These are phyloP conservation scores for Botrytis byssoidea DNA, from an alignment of 2,329 filamentous ascomycete genomes.

Conservation along the genomic window DNA sequence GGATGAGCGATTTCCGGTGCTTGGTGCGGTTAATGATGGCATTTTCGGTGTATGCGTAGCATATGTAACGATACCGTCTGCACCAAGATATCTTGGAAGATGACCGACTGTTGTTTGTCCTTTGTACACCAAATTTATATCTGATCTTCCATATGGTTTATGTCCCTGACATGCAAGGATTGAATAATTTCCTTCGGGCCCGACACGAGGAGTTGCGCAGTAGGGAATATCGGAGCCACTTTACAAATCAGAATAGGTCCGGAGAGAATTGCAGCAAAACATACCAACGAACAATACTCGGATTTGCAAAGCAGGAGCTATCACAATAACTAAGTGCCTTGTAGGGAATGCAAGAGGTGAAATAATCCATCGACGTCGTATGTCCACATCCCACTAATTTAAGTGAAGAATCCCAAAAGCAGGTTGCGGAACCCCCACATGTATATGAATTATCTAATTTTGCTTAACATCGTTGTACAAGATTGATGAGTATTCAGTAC, in stretches of 20 bases:
- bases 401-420: slow-evolving; percentile 26
- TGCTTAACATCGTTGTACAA: slow-evolving; percentile 4
- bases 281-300: slow-evolving; percentile 24
- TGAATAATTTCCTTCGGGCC: slow-evolving; percentile 20
- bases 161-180: slow-evolving; percentile 24
- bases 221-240: slow-evolving; percentile 23
- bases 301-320: slow-evolving; percentile 21
- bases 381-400: slow-evolving; percentile 25
- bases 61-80: slow-evolving; percentile 24
- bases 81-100: slow-evolving; percentile 23
- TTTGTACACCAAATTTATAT: slow-evolving; percentile 9
- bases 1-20: background rate
- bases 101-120: slow-evolving; percentile 23
- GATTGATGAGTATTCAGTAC: background rate
- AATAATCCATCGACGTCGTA: slow-evolving; percentile 24
- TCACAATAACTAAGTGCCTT: slow-evolving; percentile 20
- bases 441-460: slow-evolving; percentile 24
- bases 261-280: background rate
- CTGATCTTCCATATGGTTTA: slow-evolving; percentile 3
- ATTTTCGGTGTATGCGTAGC: slow-evolving; percentile 18
- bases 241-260: background rate
- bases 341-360: slow-evolving; percentile 26
- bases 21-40: background rate
- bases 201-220: slow-evolving; percentile 23
- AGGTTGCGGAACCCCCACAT: slow-evolving; percentile 24